Evolutionary conservation across 2,329 filamentous ascomycete species (phyloP), one percentile per base, ranked within the genome.

Genomic region (Pseudogymnoascus sp.): DNA sequence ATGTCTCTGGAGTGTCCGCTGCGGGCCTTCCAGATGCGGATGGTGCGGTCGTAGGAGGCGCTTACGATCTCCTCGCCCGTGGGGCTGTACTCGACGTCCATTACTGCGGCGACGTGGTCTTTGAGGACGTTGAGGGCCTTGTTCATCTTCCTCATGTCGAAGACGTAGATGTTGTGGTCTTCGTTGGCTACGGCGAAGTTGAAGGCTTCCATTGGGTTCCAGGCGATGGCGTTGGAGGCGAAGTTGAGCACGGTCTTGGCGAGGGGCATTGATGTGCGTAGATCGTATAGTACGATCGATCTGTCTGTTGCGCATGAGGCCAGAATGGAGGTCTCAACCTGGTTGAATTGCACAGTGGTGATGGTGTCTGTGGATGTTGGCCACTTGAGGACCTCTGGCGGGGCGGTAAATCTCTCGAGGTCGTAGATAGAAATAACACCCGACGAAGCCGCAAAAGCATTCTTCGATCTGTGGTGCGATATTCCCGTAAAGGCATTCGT

Each of bases 131-230:
- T 97, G 63, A 96, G 78, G 0, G 93, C 90, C 64, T 91, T 86
- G 67, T 90, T 86, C 73, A 96, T 88, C 72, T 91, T 93, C 68
- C 94, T 85, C 84, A 95, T 95, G 74, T 99, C 94, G 70, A 99
- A 99, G 63, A 97, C 83, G 71, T 92, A 79, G 66, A 89, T 82
- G 74, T 96, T 95, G 77, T 97, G 93, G 71, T 97, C 94, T 78
- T 99, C 94, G 68, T 89, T 95, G 11, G 90, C 94, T 30, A 92
- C 86, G 14, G 92, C 93, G 70, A 97, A 87, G 76, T 97, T 96
- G 80, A 96, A 96, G 6, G 92, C 89, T 74, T 96, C 92, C 87
- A 97, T 94, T 0, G 94, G 94, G 67, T 97, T 97, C 91, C 93
- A 99, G 43, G 88, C 82, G 59, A 97, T 81, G 57, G 86, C 83